These are phyloP conservation scores for Wickerhamomyces bovis DNA, from an alignment of 805 yeast genomes.

Conservation along the genomic window DNA sequence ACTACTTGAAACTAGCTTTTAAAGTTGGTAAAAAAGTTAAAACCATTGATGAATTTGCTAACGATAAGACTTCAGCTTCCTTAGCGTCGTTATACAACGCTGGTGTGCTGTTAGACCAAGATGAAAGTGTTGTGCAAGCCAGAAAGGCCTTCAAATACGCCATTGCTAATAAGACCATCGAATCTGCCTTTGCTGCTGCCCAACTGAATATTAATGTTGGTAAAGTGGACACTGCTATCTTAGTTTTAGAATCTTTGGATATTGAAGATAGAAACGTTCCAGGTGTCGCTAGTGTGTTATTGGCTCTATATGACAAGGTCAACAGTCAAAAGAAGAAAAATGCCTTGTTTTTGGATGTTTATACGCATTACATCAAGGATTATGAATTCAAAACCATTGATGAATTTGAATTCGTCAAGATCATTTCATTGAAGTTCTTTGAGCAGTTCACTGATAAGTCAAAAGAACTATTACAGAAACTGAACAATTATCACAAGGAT, in stretches of 20 bases:
- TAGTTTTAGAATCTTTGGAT: slow-evolving; percentile 30
- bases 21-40: slow-evolving; percentile 15
- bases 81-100: slow-evolving; percentile 11
- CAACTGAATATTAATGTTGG: slow-evolving; percentile 28
- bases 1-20: slow-evolving; percentile 17
- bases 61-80: slow-evolving; percentile 12
- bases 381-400: slow-evolving; percentile 11
- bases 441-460: slow-evolving; percentile 9
- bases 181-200: slow-evolving; percentile 29
- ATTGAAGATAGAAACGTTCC: slow-evolving; percentile 28
- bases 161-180: slow-evolving; percentile 23
- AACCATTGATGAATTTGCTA: not conserved
- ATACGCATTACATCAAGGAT: slow-evolving; percentile 16
- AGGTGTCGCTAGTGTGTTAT: slow-evolving; percentile 43
- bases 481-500: slow-evolving; percentile 24
- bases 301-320: slow-evolving; percentile 42
- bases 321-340: slow-evolving; percentile 31
- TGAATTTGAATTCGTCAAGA: slow-evolving; percentile 26
- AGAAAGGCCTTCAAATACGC: slow-evolving; percentile 30
- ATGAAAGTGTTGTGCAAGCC: slow-evolving; percentile 21
- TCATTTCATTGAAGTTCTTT: slow-evolving; percentile 32
- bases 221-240: slow-evolving; percentile 29
- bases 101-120: slow-evolving; percentile 12
- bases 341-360: slow-evolving; percentile 28
- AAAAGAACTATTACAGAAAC: slow-evolving; percentile 12